Conservation (phyloP, 495 filamentous ascomycete genomes). For the Aspergillus coremiiformis region DNA sequence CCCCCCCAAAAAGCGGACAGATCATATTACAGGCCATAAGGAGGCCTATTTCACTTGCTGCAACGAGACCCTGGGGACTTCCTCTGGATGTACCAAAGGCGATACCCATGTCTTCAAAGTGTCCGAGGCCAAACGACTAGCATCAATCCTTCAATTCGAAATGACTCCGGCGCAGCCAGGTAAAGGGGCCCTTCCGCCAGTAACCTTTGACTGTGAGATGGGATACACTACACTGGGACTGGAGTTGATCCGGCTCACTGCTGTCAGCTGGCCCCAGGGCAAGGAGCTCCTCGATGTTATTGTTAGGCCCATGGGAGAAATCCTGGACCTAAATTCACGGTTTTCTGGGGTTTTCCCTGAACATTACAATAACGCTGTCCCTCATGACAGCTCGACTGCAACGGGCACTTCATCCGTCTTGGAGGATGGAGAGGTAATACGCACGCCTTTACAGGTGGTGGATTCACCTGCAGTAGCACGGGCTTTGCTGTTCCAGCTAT, state of each 20-base stretch:
- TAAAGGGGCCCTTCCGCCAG: conserved; percentile 34
- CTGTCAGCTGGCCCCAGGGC: conserved; percentile 75
- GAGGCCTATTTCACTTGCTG: conserved; percentile 74
- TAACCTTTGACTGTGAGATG: conserved; percentile 97
- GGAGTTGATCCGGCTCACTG: conserved; percentile 84
- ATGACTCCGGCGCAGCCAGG: conserved; percentile 59
- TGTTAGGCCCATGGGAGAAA: conserved; percentile 72
- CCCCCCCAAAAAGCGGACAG: conserved; percentile 41
- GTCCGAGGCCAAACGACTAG: conserved; percentile 65
- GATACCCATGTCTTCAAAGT: conserved; percentile 84
- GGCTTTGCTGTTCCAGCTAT: conserved; percentile 58
- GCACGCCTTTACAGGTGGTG: conserved; percentile 55
- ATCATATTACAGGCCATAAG: conserved; percentile 34
- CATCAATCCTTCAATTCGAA: conserved; percentile 68
- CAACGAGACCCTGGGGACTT: conserved; percentile 57
- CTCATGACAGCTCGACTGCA: conserved; percentile 37
- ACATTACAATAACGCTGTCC: conserved; percentile 60
- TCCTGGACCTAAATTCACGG: conserved; percentile 83
- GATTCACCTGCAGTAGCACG: conserved; percentile 65
- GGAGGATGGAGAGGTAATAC: conserved; percentile 12
- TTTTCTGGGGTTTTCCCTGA: conserved; percentile 79
- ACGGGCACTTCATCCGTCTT: conserved; percentile 7
- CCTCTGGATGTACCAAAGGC: conserved; percentile 61
- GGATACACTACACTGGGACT: conserved; percentile 80
- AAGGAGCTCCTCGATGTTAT: conserved; percentile 72